A percentile compares a stretch with the other conserved stretches of the same genome.
Conservation (phyloP, 176 grass and related monocot species). For the Phyllostachys edulis region DNA sequence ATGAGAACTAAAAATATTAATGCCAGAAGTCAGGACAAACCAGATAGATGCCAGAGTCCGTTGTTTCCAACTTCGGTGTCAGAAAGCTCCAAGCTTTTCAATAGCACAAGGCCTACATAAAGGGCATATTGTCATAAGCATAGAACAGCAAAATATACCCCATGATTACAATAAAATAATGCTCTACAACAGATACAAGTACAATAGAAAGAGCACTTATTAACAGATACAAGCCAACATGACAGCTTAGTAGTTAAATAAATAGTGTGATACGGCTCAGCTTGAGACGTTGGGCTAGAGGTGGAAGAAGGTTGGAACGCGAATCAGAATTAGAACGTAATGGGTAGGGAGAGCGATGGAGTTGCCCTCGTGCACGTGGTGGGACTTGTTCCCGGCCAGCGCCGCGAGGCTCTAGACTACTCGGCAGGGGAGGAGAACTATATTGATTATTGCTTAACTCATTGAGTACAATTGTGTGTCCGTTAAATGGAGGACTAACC, state of each 20-base stretch:
- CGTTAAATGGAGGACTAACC: no score
- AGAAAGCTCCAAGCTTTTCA: slow-evolving; percentile 82
- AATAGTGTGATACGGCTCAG: background rate
- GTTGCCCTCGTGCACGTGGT: no score
- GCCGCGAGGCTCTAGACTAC: no score
- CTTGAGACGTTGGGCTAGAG: no score
- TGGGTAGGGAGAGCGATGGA: no score
- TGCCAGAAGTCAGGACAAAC: slow-evolving; percentile 37
- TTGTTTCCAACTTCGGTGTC: slow-evolving; percentile 84
- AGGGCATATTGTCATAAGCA: background rate
- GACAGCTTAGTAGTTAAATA: background rate
- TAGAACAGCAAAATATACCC: background rate
- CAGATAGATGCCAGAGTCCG: slow-evolving; percentile 77
- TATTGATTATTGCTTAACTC: no score
- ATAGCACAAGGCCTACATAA: slow-evolving; percentile 64
- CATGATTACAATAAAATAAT: slow-evolving; percentile 3
- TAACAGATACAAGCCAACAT: background rate
- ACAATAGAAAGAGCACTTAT: background rate
- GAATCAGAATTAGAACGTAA: no score
- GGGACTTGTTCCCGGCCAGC: no score
- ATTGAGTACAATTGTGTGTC: no score
- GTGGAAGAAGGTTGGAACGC: no score
- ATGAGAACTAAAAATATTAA: background rate
- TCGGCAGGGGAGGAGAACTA: no score
- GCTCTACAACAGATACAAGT: background rate